Conservation (phyloP, 805 yeast species). For the Jamesozyma lodderae region DNA sequence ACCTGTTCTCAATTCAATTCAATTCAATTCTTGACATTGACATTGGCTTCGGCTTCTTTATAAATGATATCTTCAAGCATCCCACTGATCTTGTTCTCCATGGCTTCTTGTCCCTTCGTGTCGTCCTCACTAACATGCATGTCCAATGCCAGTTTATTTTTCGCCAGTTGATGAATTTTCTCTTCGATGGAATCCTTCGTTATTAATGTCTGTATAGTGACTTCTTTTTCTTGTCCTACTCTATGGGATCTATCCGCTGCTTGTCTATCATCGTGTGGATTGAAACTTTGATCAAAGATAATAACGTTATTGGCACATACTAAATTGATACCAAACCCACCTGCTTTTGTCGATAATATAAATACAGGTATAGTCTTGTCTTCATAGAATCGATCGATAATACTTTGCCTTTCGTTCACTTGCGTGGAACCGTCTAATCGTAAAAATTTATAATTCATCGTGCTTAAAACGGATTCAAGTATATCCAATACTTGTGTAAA, state of each 20-base stretch:
- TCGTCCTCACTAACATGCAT: slow-evolving; percentile 37
- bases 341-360: slow-evolving; percentile 88
- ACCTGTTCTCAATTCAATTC: too few species aligned
- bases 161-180: slow-evolving; percentile 75
- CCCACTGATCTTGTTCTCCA: slow-evolving; percentile 46
- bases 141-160: slow-evolving; percentile 84
- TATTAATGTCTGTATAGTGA: slow-evolving; percentile 66
- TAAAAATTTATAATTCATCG: slow-evolving; percentile 58
- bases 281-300: slow-evolving; percentile 87
- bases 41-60: slow-evolving; percentile 16
- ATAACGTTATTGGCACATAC: slow-evolving; percentile 92
- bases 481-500: slow-evolving; percentile 91
- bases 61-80: slow-evolving; percentile 34
- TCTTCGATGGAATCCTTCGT: slow-evolving; percentile 77
- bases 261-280: slow-evolving; percentile 97
- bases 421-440: slow-evolving; percentile 91
- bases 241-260: slow-evolving; percentile 98
- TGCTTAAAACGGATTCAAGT: slow-evolving; percentile 63
- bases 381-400: slow-evolving; percentile 82
- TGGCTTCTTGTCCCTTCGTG: slow-evolving; percentile 27
- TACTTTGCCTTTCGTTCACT: slow-evolving; percentile 85
- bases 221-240: slow-evolving; percentile 87
- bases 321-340: slow-evolving; percentile 96
- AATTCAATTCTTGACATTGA: too few species aligned
- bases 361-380: slow-evolving; percentile 78